Conservation (phyloP, 2,329 filamentous ascomycete species). For the Fusarium sp. region DNA sequence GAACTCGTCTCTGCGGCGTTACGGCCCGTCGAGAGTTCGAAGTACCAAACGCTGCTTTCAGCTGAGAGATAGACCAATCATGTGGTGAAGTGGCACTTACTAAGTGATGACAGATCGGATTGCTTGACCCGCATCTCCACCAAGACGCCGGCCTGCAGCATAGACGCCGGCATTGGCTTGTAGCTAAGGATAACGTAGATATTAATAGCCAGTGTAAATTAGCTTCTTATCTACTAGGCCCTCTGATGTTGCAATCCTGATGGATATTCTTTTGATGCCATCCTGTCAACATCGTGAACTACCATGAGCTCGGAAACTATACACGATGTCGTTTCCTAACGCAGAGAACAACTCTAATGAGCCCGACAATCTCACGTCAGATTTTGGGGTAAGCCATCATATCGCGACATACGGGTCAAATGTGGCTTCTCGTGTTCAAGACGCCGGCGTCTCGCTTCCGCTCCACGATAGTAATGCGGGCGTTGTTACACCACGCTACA, state of each 20-base stretch:
- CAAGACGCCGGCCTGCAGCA: not conserved
- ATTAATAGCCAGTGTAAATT: too few species aligned
- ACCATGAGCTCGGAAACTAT: not conserved
- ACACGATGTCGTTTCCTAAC: not conserved
- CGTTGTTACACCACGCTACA: not conserved
- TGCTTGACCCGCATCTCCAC: not conserved
- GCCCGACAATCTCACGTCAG: not conserved
- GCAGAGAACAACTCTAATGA: rapidly evolving
- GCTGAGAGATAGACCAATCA: not conserved
- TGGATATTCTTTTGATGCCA: not conserved
- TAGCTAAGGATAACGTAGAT: rapidly evolving
- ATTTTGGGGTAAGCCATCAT: not conserved
- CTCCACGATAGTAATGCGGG: not conserved
- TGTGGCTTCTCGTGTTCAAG: not conserved
- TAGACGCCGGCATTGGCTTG: not conserved
- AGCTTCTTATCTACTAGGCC: not conserved
- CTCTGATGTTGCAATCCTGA: rapidly evolving
- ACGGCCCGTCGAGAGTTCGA: not conserved
- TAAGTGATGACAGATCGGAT: not conserved
- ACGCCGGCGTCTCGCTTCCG: not conserved
- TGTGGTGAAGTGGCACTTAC: not conserved
- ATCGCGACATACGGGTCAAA: not conserved
- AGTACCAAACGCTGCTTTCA: not conserved
- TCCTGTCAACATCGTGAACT: not conserved
- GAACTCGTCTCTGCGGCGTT: not conserved